Evolutionary conservation across 495 filamentous ascomycete species (phyloP), one percentile per base, ranked within the genome.

Genomic region (Neurospora sp.): DNA sequence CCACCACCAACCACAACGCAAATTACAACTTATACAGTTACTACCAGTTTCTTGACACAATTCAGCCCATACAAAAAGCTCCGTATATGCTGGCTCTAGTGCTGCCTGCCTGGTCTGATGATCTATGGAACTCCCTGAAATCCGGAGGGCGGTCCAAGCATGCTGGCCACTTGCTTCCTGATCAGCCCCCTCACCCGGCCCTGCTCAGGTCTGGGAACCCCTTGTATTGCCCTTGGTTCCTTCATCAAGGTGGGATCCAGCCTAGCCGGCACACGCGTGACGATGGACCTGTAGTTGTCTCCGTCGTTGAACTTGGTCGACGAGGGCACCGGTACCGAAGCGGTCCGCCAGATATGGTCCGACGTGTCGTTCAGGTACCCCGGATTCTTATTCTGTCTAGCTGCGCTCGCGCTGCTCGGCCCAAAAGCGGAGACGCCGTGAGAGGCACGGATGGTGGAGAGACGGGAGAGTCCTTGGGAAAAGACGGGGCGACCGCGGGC

Each of bases 261-360:
- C 80, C 92, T 94, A 38, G 93, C 89, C 41, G 96, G 96, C 31
- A 91, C 82, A 37, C 87, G 78, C 8, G 81, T 93, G 86, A 83
- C 75, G 53, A 88, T 80, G 35, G 78, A 70, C 69, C 82, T 77
- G 72, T 87, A 85, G 72, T 97, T 93, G 22, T 89, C 53, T 31
- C 53, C 53, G 27, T 65, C 90, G 14, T 90, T 89, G 71, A 96
- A 89, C 75, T 91, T 89, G 71, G 89, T 88, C 73, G 84, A 91
- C 72, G 84, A 91, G 8, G 93, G 90, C 20, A 90, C 88, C 69
- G 90, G 92, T 14, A 96, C 93, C 69, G 91, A 90, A 8, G 96
- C 93, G 10, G 93, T 94, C 68, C 93, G 87, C 96, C 96, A 99
- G 40, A 97, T 87, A 79, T 99, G 96, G 77, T 98, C 94, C 12